These are phyloP conservation scores for Mallotus japonicus DNA, from an alignment of 441 rosid genomes.

Conservation along the genomic window DNA sequence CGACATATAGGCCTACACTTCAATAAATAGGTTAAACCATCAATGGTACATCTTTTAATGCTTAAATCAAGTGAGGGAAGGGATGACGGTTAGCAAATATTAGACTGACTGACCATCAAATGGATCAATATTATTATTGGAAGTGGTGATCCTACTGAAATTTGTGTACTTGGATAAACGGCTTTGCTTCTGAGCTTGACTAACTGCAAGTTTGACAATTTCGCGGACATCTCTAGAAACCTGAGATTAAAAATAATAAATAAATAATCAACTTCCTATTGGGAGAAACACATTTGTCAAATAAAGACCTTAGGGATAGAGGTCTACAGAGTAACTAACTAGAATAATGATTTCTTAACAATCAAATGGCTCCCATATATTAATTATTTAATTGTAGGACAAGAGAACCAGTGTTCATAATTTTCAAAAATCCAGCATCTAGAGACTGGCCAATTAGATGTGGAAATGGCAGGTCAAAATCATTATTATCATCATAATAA, in stretches of 20 bases:
- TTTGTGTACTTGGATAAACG: conserved; percentile 60
- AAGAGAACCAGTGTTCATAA: neutral
- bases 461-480: neutral
- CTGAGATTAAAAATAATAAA: conserved; percentile 38
- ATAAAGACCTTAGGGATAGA: neutral
- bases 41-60: conserved; percentile 2
- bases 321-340: no score
- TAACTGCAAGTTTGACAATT: conserved; percentile 77
- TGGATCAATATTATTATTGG: conserved; percentile 66
- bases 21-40: neutral
- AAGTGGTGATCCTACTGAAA: conserved; percentile 60
- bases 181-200: conserved; percentile 68
- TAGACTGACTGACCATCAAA: conserved; percentile 50
- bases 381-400: neutral
- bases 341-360: neutral
- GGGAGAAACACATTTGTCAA: neutral
- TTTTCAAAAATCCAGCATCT: neutral
- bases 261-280: conserved; percentile 13
- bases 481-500: neutral
- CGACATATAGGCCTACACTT: conserved; percentile 76
- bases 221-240: conserved; percentile 79
- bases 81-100: neutral
- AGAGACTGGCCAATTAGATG: conserved; percentile 4
- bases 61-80: conserved; percentile 1
- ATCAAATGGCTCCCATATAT: neutral